Evolutionary conservation across 2,329 filamentous ascomycete genomes (phyloP), one percentile per base, ranked within the genome.

Genomic region (Cylindrodendrum hubeiense): DNA sequence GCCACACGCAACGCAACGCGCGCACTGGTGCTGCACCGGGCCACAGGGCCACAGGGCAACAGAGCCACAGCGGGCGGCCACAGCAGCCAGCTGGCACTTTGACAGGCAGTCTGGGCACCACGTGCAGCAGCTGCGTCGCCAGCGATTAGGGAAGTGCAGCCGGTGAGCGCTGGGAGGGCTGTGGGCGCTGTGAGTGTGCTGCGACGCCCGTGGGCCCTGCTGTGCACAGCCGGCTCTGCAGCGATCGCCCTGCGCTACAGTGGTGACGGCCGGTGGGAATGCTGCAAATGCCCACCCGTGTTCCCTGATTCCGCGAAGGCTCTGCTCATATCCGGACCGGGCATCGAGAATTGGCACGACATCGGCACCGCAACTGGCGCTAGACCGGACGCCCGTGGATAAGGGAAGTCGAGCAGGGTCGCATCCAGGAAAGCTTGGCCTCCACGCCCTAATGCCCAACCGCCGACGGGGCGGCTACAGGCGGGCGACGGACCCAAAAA

Each of bases 21-120:
- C 9, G 39, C 17, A 3, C 10, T n/a, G 15, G 15, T 5, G 24
- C 7, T 49, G 49, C 28, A 43, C 57, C 46, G 49, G 39, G 49
- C 49, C 57, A 22, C 56, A 59, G 43, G 8, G 37, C 53, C 53
- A 56, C 53, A 34, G n/a, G n/a, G n/a, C n/a, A n/a, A n/a, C 33
- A 34, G 33, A 13, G 33, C 33, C 33, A 34, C 33, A 34, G 33
- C n/a, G n/a, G n/a, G 37, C 57, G 21, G 49, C 12, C 39, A 60
- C 47, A 46, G 51, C 43, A 33, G 21, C 43, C 47, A 21, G 22
- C 21, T n/a, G 46, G 39, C 60, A 56, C 34, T 34, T 39, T 44
- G 33, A 28, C 60, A 55, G 44, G 34, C 46, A 33, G 6, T 41
- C 19, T 26, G n/a, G 15, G 26, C 33, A 30, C 60, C 60, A 63